These are phyloP conservation scores for Backusella luteola DNA, from an alignment of 192 early-diverging fungal species.

Conservation along the genomic window DNA sequence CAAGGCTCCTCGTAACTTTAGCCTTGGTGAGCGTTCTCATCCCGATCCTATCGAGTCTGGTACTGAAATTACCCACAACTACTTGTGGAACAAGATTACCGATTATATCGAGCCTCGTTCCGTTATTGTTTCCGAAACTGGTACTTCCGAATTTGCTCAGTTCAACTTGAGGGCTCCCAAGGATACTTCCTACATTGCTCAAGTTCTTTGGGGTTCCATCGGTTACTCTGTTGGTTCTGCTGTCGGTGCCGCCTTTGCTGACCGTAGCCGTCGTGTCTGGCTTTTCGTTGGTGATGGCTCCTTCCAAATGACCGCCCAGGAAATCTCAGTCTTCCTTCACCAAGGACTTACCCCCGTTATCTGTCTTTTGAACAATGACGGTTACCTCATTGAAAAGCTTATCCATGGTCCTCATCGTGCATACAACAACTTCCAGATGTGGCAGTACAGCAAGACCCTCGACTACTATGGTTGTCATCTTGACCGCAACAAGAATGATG, in stretches of 20 bases:
- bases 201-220: conserved; percentile 36
- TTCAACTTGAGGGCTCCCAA: conserved; percentile 36
- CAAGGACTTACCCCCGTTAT: conserved; percentile 48
- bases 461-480: conserved; percentile 42
- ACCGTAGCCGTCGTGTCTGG: conserved; percentile 36
- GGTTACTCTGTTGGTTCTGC: conserved; percentile 42
- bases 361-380: conserved; percentile 51
- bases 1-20: background rate
- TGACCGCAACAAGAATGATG: conserved; percentile 20
- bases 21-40: background rate
- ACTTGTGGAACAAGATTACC: conserved; percentile 42
- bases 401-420: conserved; percentile 44
- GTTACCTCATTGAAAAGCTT: conserved; percentile 49
- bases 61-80: conserved; percentile 37
- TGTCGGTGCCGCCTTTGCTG: conserved; percentile 45
- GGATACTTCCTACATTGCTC: conserved; percentile 37
- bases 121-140: conserved; percentile 46
- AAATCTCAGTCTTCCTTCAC: conserved; percentile 50
- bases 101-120: conserved; percentile 29
- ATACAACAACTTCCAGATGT: conserved; percentile 52
- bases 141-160: conserved; percentile 43
- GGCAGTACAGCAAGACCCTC: conserved; percentile 46
- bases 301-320: conserved; percentile 50
- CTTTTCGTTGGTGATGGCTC: conserved; percentile 52
- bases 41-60: conserved; percentile 3